These are phyloP conservation scores for Gamarada debralockiae DNA, from an alignment of 495 filamentous ascomycete species.

Conservation along the genomic window DNA sequence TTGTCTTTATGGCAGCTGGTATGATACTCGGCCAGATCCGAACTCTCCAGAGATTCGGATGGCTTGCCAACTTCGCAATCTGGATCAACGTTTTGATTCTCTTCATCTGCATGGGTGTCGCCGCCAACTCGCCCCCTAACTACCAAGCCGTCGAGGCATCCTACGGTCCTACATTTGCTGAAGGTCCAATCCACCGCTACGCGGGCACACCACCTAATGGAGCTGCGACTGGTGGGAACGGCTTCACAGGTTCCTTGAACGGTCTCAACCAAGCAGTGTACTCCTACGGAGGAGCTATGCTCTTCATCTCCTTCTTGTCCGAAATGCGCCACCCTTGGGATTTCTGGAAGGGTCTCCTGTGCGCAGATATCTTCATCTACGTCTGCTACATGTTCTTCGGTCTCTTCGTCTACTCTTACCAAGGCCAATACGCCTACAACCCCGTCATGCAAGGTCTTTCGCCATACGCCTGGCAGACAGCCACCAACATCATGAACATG, in stretches of 20 bases:
- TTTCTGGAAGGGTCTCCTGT: constrained; percentile 58
- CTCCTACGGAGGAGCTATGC: constrained; percentile 55
- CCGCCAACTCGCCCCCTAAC: constrained; percentile 46
- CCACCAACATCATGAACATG: constrained; percentile 50
- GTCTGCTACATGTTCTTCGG: constrained; percentile 45
- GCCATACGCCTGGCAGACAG: constrained; percentile 43
- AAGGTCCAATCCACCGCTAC: constrained; percentile 28
- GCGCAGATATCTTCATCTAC: constrained; percentile 54
- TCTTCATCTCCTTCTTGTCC: constrained; percentile 64
- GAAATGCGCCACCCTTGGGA: constrained; percentile 63
- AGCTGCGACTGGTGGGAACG: constrained; percentile 21
- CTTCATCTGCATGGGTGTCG: constrained; percentile 41
- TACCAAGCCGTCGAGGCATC: constrained; percentile 31
- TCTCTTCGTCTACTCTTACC: constrained; percentile 49
- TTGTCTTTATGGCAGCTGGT: constrained; percentile 26
- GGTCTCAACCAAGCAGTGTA: constrained; percentile 56
- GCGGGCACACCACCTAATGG: constrained; percentile 28
- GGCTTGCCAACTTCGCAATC: constrained; percentile 54
- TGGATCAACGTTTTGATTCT: constrained; percentile 54
- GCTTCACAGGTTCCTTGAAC: constrained; percentile 44
- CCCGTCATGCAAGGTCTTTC: constrained; percentile 48
- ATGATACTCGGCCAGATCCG: constrained; percentile 43
- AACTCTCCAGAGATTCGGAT: constrained; percentile 51
- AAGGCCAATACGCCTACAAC: constrained; percentile 56
- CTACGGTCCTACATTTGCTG: constrained; percentile 17